A percentile compares a stretch with the other conserved stretches of the same genome.
phyloP scores from a whole-genome alignment of 495 filamentous ascomycete species.

The Hyaloscypha hepaticicola region DNA sequence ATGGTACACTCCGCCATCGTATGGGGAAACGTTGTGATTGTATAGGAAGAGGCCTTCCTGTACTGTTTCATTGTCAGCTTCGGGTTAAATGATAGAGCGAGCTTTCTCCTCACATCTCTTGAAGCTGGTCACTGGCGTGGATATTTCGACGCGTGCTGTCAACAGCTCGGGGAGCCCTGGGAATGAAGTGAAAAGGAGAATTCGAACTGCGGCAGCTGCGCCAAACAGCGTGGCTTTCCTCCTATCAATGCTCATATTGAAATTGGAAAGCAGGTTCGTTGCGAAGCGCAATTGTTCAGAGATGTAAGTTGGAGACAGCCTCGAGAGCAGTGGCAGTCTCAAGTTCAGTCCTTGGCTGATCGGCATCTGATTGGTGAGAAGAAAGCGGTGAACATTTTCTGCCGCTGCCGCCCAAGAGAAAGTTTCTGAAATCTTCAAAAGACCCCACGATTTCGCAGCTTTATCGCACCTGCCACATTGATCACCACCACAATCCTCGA shows the following conservation, averaged over 20 bases:
- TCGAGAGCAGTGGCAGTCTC: not conserved
- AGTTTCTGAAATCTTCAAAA: not conserved
- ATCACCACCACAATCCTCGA: constrained; percentile 8
- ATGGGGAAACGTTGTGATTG: constrained; percentile 92
- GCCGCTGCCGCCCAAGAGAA: not conserved
- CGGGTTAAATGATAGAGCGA: not conserved
- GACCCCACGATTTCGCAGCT: constrained; percentile 14
- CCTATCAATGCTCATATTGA: constrained; percentile 62
- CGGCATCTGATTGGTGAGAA: not conserved
- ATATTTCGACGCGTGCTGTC: constrained; percentile 91
- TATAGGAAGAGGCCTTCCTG: constrained; percentile 97
- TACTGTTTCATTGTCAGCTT: constrained; percentile 51
- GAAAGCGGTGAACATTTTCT: not conserved
- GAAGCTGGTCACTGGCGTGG: constrained; percentile 95
- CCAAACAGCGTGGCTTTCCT: constrained; percentile 74
- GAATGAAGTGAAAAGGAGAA: constrained; percentile 77
- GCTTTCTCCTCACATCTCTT: constrained; percentile 75
- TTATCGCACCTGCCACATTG: constrained; percentile 6
- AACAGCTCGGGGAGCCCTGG: constrained; percentile 83
- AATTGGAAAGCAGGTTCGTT: constrained; percentile 14
- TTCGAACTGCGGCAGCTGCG: constrained; percentile 73
- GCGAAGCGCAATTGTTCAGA: constrained; percentile 19
- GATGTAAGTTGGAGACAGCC: not conserved
- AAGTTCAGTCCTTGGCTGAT: constrained; percentile 2
- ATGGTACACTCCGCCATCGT: constrained; percentile 96